These are phyloP conservation scores for Cutaneotrichosporon dermatis DNA, from an alignment of 1,284 basidiomycete genomes.

Conservation along the genomic window DNA sequence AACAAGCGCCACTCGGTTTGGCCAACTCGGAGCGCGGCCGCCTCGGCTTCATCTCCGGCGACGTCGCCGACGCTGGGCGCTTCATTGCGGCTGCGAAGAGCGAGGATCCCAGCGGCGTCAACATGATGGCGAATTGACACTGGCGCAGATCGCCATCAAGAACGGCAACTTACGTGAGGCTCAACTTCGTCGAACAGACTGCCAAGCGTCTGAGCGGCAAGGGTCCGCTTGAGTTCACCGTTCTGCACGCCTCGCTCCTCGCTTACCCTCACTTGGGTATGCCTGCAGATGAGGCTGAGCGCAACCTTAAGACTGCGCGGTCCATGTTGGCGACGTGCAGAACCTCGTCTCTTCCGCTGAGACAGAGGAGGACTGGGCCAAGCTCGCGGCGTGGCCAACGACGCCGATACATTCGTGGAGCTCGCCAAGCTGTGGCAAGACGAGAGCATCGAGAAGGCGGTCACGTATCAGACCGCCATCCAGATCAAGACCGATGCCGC, in stretches of 20 bases:
- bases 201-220: conserved; percentile 44
- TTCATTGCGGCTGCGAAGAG: conserved; percentile 70
- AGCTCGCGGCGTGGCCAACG: conserved; percentile 62
- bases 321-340: conserved; percentile 70
- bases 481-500: conserved; percentile 47
- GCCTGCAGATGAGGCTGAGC: conserved; percentile 63
- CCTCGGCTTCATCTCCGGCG: conserved; percentile 65
- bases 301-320: conserved; percentile 69
- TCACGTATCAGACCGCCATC: conserved; percentile 66
- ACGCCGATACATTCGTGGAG: conserved; percentile 78
- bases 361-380: conserved; percentile 42
- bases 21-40: conserved; percentile 69
- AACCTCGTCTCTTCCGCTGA: conserved; percentile 58
- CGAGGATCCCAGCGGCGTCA: conserved; percentile 58
- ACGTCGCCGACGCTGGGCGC: conserved; percentile 60
- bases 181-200: conserved; percentile 76
- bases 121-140: conserved; percentile 71
- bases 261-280: conserved; percentile 73
- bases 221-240: conserved; percentile 65
- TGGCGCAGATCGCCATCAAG: conserved; percentile 78
- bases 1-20: conserved; percentile 78
- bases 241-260: conserved; percentile 82
- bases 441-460: conserved; percentile 67
- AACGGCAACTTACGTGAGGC: conserved; percentile 63
- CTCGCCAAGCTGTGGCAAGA: conserved; percentile 81